These are phyloP conservation scores for Pseudogymnoascus sp. DNA, from an alignment of 2,329 filamentous ascomycete genomes.

Conservation along the genomic window DNA sequence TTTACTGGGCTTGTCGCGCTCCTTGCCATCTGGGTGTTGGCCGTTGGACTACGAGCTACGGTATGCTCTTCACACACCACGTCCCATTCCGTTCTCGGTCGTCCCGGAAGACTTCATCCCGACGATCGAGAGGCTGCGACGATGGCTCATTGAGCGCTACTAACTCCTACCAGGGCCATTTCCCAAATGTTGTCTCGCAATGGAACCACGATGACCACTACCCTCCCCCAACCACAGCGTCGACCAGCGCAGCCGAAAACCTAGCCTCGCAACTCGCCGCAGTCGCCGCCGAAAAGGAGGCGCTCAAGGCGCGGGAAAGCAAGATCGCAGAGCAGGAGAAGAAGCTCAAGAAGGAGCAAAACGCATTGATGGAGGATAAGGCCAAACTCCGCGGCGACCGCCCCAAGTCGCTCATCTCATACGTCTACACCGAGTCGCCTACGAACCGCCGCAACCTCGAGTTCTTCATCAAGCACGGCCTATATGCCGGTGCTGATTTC, in stretches of 20 bases:
- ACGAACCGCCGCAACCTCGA: constrained; percentile 9
- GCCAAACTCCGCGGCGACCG: not conserved
- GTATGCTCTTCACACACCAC: not conserved
- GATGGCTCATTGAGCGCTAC: not conserved
- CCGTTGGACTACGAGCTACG: not conserved
- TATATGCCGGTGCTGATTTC: constrained; percentile 10
- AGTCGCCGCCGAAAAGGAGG: not conserved
- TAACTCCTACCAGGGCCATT: not conserved
- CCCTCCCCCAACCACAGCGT: not conserved
- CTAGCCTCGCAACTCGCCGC: not conserved
- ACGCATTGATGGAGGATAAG: not conserved
- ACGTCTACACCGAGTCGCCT: constrained; percentile 12
- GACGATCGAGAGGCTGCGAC: not conserved
- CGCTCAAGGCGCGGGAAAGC: not conserved
- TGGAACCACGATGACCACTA: constrained; percentile 6
- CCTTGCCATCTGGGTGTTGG: not conserved
- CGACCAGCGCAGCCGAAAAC: not conserved
- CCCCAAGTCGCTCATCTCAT: constrained; percentile 9
- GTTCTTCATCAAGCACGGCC: constrained; percentile 12
- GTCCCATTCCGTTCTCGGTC: not conserved
- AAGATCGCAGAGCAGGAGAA: not conserved
- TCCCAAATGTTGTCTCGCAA: constrained; percentile 3
- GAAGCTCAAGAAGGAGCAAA: not conserved
- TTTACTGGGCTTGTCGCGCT: constrained; percentile 2
- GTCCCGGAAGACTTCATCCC: not conserved